These are phyloP conservation scores for Cladosporium velox DNA, from an alignment of 2,329 filamentous ascomycete species.

Conservation along the genomic window DNA sequence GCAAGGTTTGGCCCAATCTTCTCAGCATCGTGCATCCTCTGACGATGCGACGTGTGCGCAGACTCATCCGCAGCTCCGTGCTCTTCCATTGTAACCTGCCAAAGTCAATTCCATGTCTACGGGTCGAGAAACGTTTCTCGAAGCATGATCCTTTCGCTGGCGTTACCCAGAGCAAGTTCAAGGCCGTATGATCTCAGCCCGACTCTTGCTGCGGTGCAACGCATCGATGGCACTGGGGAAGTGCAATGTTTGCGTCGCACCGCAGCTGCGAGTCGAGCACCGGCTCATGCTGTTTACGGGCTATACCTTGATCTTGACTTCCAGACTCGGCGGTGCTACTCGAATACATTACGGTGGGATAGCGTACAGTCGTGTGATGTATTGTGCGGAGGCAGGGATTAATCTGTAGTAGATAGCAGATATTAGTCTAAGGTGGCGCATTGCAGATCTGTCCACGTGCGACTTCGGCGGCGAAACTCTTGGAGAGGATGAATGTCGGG, in stretches of 20 bases:
- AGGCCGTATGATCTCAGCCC: slow-evolving; percentile 56
- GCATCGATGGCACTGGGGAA: slow-evolving; percentile 32
- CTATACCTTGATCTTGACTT: slow-evolving; percentile 24
- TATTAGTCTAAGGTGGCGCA: not conserved
- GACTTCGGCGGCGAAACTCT: not conserved
- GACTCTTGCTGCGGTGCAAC: slow-evolving; percentile 12
- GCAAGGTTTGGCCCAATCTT: slow-evolving; percentile 17
- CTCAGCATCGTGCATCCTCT: slow-evolving; percentile 6
- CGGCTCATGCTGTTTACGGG: slow-evolving; percentile 37
- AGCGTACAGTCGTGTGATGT: slow-evolving; percentile 17
- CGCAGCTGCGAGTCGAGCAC: slow-evolving; percentile 30
- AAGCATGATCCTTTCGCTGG: slow-evolving; percentile 59
- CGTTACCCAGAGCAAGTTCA: slow-evolving; percentile 57
- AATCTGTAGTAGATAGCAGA: not conserved
- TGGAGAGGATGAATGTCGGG: not conserved
- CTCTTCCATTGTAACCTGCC: slow-evolving; percentile 36
- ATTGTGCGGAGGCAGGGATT: not conserved
- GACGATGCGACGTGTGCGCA: not conserved
- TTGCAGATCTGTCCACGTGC: not conserved
- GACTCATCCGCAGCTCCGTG: slow-evolving; percentile 11
- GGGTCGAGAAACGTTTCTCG: slow-evolving; percentile 17
- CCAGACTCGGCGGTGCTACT: slow-evolving; percentile 20
- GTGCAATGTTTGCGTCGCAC: slow-evolving; percentile 30
- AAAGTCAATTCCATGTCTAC: slow-evolving; percentile 36
- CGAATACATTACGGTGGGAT: slow-evolving; percentile 14